Conservation (phyloP, 2,329 filamentous ascomycete genomes). For the Trichoderma endophyticum region DNA sequence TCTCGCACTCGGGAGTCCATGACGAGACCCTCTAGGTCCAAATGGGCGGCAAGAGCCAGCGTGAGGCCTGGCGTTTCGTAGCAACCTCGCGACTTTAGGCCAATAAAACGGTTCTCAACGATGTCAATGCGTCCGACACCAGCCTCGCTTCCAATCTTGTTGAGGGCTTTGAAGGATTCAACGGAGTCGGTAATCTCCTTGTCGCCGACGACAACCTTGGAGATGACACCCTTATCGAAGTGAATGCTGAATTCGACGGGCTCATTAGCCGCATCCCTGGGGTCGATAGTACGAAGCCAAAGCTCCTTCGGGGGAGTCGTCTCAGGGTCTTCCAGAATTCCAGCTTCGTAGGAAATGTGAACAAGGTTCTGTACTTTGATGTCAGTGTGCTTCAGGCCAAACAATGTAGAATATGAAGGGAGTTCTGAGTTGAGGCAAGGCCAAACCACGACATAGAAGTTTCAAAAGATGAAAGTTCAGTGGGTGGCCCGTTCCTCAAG, state of each 20-base stretch:
- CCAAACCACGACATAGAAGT: too few species aligned
- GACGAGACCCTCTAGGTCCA: constrained; percentile 55
- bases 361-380: constrained; percentile 18
- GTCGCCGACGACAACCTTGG: neutral
- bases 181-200: neutral
- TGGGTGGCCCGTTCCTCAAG: too few species aligned
- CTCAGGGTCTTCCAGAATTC: neutral
- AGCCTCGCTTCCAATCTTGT: neutral
- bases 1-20: constrained; percentile 43
- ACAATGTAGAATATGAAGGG: too few species aligned
- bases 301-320: neutral
- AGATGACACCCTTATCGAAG: neutral
- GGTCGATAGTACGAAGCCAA: neutral
- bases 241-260: neutral
- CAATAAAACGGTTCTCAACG: neutral
- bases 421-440: too few species aligned
- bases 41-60: constrained; percentile 18
- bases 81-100: neutral
- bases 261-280: neutral
- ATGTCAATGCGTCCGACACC: neutral
- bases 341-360: constrained; percentile 8
- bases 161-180: neutral
- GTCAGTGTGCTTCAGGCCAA: neutral
- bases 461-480: too few species aligned
- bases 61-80: neutral